These are phyloP conservation scores for Balakata baccata DNA, from an alignment of 345 rosid genomes.

Conservation along the genomic window DNA sequence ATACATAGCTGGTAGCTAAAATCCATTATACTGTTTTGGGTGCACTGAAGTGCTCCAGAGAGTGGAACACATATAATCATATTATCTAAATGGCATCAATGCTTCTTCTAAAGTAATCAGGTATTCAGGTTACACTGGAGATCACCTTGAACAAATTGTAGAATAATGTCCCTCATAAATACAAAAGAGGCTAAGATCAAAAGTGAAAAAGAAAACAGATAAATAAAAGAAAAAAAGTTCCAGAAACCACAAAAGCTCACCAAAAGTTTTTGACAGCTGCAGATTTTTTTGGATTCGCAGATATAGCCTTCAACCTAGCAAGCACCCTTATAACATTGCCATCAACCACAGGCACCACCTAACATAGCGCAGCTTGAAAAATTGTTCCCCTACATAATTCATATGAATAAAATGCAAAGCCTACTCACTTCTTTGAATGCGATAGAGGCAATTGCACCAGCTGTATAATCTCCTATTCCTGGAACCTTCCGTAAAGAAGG, in stretches of 20 bases:
- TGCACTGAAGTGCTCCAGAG: background rate
- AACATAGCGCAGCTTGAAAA: conserved; percentile 20
- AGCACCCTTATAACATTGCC: conserved; percentile 73
- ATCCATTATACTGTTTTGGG: too few relatives aligned
- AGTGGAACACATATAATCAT: background rate
- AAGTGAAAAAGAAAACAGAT: conserved; percentile 6
- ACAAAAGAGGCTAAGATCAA: background rate
- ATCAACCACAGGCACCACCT: conserved; percentile 72
- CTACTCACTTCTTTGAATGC: conserved; percentile 66
- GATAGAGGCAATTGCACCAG: conserved; percentile 71
- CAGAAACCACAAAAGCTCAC: conserved; percentile 36
- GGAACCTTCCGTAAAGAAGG: conserved; percentile 52
- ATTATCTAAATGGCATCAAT: background rate
- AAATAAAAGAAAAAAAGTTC: background rate
- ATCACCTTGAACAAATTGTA: background rate
- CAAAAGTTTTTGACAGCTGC: conserved; percentile 58
- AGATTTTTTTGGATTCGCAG: conserved; percentile 79
- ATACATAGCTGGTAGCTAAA: too few relatives aligned
- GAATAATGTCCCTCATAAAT: background rate
- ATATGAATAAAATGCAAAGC: conserved; percentile 21
- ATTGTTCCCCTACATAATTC: background rate
- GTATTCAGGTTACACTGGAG: background rate
- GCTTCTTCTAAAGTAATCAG: background rate
- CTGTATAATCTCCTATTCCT: conserved; percentile 71
- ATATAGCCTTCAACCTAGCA: conserved; percentile 67